Evolutionary conservation across 805 yeast genomes (phyloP), one percentile per base, ranked within the genome.

Genomic region (Scheffersomyces lignosus): DNA sequence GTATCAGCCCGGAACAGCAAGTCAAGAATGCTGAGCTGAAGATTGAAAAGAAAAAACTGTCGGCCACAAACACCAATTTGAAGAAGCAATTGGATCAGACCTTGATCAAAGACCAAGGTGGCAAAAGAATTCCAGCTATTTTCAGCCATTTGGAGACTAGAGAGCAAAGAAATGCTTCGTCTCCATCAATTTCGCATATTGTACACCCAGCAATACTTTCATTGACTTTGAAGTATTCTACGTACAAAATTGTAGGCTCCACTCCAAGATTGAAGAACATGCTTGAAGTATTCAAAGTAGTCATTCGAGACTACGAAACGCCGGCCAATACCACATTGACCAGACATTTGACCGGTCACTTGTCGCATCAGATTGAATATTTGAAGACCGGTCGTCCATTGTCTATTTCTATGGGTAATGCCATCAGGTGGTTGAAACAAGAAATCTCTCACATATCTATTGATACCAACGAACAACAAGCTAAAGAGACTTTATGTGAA

Each of bases 401-500:
- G 33, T 81, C 93, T 38, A 86, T 90, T 2, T 78, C 96, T 1
- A 93, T 93, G 99, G 99, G 99, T 37, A 93, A 90, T 66, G 91
- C 97, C 2, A 93, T 93, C 48, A 79, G 99, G 52, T 90, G 97
- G 96, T 73, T 93, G 45, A 93, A 93, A 56, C 98, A 91, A 66
- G 91, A 87, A 58, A 91, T 93, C 37, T 80, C 96, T 1, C 73
- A 77, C 29, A 78, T 91, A 33, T 81, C 89, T 40, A 81, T 90
- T 38, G 95, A 86, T 44, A 69, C 79, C 20, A 59, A 72, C 18
- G 93, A 85, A 39, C 70, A 62, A 13, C 75, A 74, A 22, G 96
- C 96, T 18, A 89, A 87, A 55, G 61, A 56, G 10, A 65, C 71
- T 24, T 70, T 93, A 38, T 63, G 78, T 40, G 81, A 73, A 32